Base-by-base conservation (phyloP, 768 basidiomycete genomes). In the Tricholoma furcatifolium region DNA sequence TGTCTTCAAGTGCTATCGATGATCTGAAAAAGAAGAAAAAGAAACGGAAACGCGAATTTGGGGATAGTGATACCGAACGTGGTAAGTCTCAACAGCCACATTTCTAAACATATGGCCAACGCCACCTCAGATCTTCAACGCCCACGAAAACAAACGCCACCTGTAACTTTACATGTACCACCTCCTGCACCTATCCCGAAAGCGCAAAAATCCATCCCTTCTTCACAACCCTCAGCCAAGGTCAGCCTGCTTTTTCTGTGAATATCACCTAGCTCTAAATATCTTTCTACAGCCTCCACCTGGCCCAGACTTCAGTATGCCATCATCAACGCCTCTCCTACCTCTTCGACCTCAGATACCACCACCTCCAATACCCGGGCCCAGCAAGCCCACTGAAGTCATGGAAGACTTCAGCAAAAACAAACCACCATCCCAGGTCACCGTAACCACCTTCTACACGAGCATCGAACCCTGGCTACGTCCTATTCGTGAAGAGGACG, bases 391-490 rank as follows among this genome's bases (percentile, higher is more conserved):
- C 39, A 83, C 76, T 24, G 87, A 94, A 50, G 93, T 98, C 24
- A 79, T 62, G 51, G 93, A 96, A 51, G 94, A 98, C 70, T 97
- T 93, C 64, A 92, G 87, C 65, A 88, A 89, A 67, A 71, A 79
- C 21, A 96, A 92, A 69, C 82, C 76, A 45, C 91, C 92, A 0
- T 60, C 80, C n/a, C 89, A 91, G 65, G 79, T 78, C 9, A 76
- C 74, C 17, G 79, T 87, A 24, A 79, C 73, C 27, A 93, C 92
- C 1, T 98, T 97, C 65, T 93, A 93, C 69, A 76, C 87, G 21
- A 88, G 85, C 62, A 83, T 96, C 42, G 96, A 98, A 62, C 88
- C 91, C 10, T 99, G 90, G 76, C 75, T 95, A 63, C 85, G 94
- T 46, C 82, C 83, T 20, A 84, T 98, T 40, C 88, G 88, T 56